phyloP scores from a whole-genome alignment of 768 basidiomycete species.

The Piloderma croceum region DNA sequence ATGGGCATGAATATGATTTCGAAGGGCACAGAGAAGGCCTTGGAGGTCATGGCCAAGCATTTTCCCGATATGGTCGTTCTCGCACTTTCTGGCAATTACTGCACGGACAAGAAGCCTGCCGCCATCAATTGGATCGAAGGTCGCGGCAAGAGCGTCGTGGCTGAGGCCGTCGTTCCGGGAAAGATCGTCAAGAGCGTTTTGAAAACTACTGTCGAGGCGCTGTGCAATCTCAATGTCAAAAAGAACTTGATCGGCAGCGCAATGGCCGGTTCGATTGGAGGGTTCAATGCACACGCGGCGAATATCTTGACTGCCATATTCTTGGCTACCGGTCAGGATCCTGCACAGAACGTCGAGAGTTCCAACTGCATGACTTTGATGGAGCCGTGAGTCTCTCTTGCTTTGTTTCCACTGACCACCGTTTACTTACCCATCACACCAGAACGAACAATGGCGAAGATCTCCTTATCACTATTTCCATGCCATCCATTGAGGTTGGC shows the following conservation, averaged over 20 bases:
- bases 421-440: conserved; percentile 3
- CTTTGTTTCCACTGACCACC: conserved; percentile 6
- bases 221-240: conserved; percentile 90
- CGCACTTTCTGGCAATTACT: conserved; percentile 94
- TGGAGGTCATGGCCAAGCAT: conserved; percentile 66
- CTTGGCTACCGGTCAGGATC: conserved; percentile 96
- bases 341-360: conserved; percentile 98
- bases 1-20: conserved; percentile 99
- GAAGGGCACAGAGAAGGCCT: conserved; percentile 94
- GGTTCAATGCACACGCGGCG: conserved; percentile 97
- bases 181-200: conserved; percentile 82
- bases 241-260: conserved; percentile 97
- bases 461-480: conserved; percentile 86
- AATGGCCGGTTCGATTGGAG: conserved; percentile 97
- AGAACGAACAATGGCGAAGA: conserved; percentile 88
- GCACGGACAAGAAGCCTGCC: conserved; percentile 99
- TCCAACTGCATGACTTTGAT: conserved; percentile 98
- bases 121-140: conserved; percentile 99
- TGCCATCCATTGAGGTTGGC: conserved; percentile 99
- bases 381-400: conserved; percentile 75
- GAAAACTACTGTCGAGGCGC: conserved; percentile 88
- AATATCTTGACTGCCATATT: conserved; percentile 96
- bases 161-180: conserved; percentile 90
- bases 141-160: conserved; percentile 95
- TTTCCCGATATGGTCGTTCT: conserved; percentile 92